Evolutionary conservation across 2,329 filamentous ascomycete genomes (phyloP).

Genomic region (Aspergillus proliferans): DNA sequence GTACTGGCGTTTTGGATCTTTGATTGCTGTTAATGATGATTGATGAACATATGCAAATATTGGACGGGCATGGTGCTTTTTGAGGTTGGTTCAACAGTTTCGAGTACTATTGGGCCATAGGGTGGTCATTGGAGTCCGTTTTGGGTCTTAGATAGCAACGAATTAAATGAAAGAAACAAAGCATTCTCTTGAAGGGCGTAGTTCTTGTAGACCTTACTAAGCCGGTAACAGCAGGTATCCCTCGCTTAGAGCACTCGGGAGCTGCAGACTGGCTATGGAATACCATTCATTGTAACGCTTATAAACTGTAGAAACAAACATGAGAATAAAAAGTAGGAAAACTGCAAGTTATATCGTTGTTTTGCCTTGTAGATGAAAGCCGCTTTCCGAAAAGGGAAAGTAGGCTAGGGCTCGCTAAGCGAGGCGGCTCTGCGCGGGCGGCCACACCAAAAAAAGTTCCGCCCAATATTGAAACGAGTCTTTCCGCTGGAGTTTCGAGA

Average conservation of each 20-base stretch:
- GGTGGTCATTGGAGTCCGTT: background rate
- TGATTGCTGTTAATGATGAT: conserved; percentile 11
- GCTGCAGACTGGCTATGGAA: too few relatives aligned
- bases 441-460: conserved; percentile 40
- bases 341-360: too few relatives aligned
- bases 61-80: conserved; percentile 14
- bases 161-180: background rate
- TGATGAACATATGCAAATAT: conserved; percentile 13
- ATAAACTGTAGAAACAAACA: too few relatives aligned
- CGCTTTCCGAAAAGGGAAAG: conserved; percentile 20
- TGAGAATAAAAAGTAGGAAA: too few relatives aligned
- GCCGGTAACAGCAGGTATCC: background rate
- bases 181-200: background rate
- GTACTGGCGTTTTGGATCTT: conserved; percentile 6
- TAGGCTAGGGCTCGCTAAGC: conserved; percentile 41
- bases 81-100: conserved; percentile 1
- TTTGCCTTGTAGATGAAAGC: background rate
- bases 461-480: conserved; percentile 29
- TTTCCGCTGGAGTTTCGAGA: conserved; percentile 34
- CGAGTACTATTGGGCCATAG: background rate
- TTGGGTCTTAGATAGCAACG: background rate
- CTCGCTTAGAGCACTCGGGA: too few relatives aligned
- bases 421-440: conserved; percentile 31
- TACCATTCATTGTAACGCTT: too few relatives aligned
- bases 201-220: background rate